Percentiles rank a stretch among this genome's conserved stretches.
Evolutionary conservation across 768 basidiomycete species (phyloP).

Genomic region (Paxillus ammoniavirescens): DNA sequence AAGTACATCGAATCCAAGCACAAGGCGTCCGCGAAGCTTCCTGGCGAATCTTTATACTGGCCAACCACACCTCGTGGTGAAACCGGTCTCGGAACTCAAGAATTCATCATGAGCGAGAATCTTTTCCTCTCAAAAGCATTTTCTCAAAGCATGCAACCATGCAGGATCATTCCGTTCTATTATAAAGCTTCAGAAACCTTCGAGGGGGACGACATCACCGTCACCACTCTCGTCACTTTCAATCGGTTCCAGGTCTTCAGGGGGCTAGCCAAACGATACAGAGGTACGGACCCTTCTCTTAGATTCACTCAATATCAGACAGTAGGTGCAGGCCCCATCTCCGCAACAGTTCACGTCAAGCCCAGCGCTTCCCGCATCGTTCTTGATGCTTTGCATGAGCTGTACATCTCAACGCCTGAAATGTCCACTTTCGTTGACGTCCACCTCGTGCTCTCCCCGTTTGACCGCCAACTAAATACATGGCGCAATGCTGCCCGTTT

Average conservation of each 20-base stretch:
- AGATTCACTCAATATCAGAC: not conserved
- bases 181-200: conserved; percentile 62
- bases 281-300: conserved; percentile 45
- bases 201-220: conserved; percentile 69
- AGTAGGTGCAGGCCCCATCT: conserved; percentile 66
- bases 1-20: conserved; percentile 1
- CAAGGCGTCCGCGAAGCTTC: conserved; percentile 1
- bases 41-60: conserved; percentile 24
- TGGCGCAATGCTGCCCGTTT: conserved; percentile 87
- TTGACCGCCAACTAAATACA: conserved; percentile 84
- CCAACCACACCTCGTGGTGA: conserved; percentile 2
- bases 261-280: conserved; percentile 72
- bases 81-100: not conserved
- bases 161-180: conserved; percentile 78
- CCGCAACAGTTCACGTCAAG: conserved; percentile 76
- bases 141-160: conserved; percentile 66
- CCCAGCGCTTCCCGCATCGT: conserved; percentile 40
- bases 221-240: conserved; percentile 82
- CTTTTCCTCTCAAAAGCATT: conserved; percentile 70
- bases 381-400: conserved; percentile 59
- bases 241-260: conserved; percentile 74
- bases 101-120: conserved; percentile 41
- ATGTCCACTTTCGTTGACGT: conserved; percentile 77
- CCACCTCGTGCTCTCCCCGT: conserved; percentile 80
- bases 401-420: conserved; percentile 64